Evolutionary conservation across 768 basidiomycete genomes (phyloP).

Genomic region (Hypholoma sublateritium): DNA sequence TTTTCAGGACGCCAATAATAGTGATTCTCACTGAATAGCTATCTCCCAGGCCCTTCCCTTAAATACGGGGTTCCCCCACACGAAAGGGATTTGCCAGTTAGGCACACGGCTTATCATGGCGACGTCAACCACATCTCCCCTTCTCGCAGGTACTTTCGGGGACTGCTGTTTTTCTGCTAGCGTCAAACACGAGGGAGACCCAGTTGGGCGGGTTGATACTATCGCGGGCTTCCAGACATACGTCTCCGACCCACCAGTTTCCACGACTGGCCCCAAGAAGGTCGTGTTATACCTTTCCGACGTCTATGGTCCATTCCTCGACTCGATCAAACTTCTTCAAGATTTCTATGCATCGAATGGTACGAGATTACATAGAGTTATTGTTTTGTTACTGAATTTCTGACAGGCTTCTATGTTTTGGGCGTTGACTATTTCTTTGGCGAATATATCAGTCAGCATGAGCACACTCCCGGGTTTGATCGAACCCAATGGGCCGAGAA

Average conservation of each 20-base stretch:
- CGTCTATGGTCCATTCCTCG: constrained; percentile 56
- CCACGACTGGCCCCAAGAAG: constrained; percentile 36
- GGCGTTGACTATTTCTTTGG: constrained; percentile 65
- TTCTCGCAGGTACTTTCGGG: constrained; percentile 44
- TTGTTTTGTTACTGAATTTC: neutral
- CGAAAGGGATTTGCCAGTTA: neutral
- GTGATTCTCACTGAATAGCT: neutral
- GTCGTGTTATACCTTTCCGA: constrained; percentile 61
- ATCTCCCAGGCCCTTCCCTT: neutral
- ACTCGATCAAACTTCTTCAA: constrained; percentile 59
- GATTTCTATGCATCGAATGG: constrained; percentile 66
- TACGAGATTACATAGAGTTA: constrained; percentile 20
- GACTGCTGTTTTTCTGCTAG: constrained; percentile 50
- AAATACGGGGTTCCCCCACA: neutral
- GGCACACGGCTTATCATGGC: neutral
- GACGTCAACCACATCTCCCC: constrained; percentile 20
- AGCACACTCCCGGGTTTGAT: constrained; percentile 21
- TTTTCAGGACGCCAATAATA: too few relatives aligned
- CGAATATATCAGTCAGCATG: constrained; percentile 43
- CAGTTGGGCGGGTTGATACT: constrained; percentile 39
- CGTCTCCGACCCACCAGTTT: constrained; percentile 47
- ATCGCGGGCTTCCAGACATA: constrained; percentile 53
- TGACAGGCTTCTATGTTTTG: constrained; percentile 52
- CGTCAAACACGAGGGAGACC: constrained; percentile 50
- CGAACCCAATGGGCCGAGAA: neutral